Evolutionary conservation across 2,329 filamentous ascomycete species (phyloP), one percentile per base, ranked within the genome.

Genomic region (Botrytis fragariae): DNA sequence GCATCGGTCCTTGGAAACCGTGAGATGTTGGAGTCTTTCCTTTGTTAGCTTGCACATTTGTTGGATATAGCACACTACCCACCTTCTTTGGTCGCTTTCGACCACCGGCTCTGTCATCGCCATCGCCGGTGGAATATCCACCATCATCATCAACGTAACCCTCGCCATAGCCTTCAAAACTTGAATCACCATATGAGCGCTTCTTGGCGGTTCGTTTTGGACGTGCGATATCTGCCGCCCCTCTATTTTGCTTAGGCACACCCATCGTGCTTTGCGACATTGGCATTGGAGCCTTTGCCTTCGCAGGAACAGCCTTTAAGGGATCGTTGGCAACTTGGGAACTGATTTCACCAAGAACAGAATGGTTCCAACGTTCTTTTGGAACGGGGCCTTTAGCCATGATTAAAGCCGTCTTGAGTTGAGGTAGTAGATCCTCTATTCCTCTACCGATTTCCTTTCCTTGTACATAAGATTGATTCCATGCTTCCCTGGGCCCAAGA

Each of bases 101-200:
- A 77, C 84, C 86, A 61, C 82, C 80, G 75, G 82, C 82, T 77
- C 83, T 83, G 72, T 91, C 89, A 77, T 92, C 91, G 77, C 90
- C 89, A 77, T 92, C 92, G 73, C 90, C 91, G 35, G 91, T 93
- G 35, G 91, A 93, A 79, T 93, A 91, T n/a, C 88, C 89, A 25
- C 84, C 84, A 20, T 87, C 90, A 76, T 93, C 91, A 75, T 94
- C 92, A 16, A 87, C 87, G 77, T 86, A 93, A 48, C 90, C 90
- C 77, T 94, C 91, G 62, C 89, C 88, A 78, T 94, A 94, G 60
- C 92, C 92, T 78, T 92, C 90, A 79, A 88, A 95, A 78, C 90
- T 93, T 77, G 86, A 88, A 76, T 95, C 92, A 57, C 91, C 90
- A 80, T 94, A 95, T 75, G 90, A 88, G 65, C 93, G 87, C 85